Conservation (phyloP, 129 eudicot species). For the Smallanthus sonchifolius region DNA sequence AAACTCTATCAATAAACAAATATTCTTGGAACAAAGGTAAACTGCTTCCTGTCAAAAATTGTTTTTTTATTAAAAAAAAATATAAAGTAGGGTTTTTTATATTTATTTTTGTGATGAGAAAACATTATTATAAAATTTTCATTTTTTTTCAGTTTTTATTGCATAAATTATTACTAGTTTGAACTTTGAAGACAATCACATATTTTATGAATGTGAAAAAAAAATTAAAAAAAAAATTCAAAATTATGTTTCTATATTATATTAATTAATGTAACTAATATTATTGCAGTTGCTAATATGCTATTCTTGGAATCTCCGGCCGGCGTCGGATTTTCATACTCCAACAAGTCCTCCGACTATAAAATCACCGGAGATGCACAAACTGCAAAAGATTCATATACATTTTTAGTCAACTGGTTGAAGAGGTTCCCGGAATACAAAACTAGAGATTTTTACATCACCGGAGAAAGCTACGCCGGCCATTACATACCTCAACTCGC, state of each 20-base stretch:
- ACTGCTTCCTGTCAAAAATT: background rate
- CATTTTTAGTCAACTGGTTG: constrained; percentile 71
- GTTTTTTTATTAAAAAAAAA: too few relatives aligned
- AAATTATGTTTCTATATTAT: background rate
- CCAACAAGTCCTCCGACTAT: constrained; percentile 66
- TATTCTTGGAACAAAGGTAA: constrained; percentile 73
- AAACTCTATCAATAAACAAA: constrained; percentile 47
- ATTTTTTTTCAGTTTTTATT: too few relatives aligned
- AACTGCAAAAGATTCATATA: constrained; percentile 63
- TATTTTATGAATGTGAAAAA: background rate
- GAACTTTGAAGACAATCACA: background rate
- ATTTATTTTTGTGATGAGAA: too few relatives aligned
- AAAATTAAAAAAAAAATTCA: background rate
- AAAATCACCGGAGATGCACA: constrained; percentile 25
- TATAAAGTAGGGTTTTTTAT: too few relatives aligned
- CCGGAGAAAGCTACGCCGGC: constrained; percentile 95
- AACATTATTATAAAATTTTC: too few relatives aligned
- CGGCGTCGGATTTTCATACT: constrained; percentile 97
- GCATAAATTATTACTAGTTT: too few relatives aligned
- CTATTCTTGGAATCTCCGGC: constrained; percentile 82
- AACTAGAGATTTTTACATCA: constrained; percentile 56
- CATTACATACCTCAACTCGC: constrained; percentile 45
- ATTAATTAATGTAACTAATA: too few relatives aligned
- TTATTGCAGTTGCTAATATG: constrained; percentile 69
- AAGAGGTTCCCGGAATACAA: constrained; percentile 64